These are phyloP conservation scores for Metschnikowia colocasiae DNA, from an alignment of 805 yeast genomes.

Conservation along the genomic window DNA sequence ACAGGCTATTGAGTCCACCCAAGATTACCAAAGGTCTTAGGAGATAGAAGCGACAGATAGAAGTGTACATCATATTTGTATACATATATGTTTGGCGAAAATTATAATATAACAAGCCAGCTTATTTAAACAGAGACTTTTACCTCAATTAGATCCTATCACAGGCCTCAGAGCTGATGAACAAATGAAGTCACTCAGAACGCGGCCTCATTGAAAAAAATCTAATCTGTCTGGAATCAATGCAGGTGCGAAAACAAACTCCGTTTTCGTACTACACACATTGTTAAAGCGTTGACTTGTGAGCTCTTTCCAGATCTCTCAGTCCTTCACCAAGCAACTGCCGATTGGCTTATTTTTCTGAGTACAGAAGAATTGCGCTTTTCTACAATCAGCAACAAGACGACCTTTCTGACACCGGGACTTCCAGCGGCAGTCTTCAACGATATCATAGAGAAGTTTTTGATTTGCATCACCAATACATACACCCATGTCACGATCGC, in stretches of 20 bases:
- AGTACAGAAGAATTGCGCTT: background rate
- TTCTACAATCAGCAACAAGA: background rate
- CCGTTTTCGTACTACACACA: slow-evolving; percentile 1
- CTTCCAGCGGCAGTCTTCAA: background rate
- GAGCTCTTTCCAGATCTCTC: background rate
- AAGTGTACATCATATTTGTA: background rate
- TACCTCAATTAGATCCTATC: background rate
- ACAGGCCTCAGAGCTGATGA: background rate
- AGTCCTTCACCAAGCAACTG: background rate
- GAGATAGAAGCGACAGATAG: background rate
- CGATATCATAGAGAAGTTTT: background rate
- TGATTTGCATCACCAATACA: background rate
- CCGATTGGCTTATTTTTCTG: background rate
- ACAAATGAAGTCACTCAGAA: slow-evolving; percentile 1
- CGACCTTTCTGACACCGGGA: background rate
- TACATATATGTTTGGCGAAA: too few relatives aligned
- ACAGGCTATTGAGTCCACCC: background rate
- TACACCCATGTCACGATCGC: slow-evolving; percentile 14
- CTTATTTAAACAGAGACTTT: background rate
- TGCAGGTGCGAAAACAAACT: slow-evolving; percentile 3
- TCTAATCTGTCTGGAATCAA: background rate
- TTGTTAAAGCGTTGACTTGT: background rate
- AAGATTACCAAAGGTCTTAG: background rate
- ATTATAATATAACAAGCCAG: too few relatives aligned
- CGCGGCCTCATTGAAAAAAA: slow-evolving; percentile 5